Evolutionary conservation across 2,329 filamentous ascomycete species (phyloP), one percentile per base, ranked within the genome.

Genomic region (Arthroderma uncinatum): DNA sequence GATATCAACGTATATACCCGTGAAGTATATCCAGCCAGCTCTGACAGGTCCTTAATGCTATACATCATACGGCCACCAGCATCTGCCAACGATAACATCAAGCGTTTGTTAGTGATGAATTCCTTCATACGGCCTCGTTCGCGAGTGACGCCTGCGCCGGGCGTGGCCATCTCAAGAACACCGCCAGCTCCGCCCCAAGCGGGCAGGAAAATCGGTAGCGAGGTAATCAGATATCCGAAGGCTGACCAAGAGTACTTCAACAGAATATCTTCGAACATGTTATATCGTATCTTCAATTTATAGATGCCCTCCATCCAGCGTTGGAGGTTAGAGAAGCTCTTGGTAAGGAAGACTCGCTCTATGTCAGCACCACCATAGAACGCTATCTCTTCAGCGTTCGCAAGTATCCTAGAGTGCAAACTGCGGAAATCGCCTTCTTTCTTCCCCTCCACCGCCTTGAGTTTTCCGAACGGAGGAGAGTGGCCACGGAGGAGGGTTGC

Each of bases 41-140:
- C 93, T 1, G 91, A 91, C 36, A 98, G 82, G 67, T 98, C 94
- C 73, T 98, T 98, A 77, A 98, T 95, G 61, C 88, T 93, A 76
- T 98, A 98, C 93, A 98, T 98, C 89, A 98, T 96, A 50, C 93
- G 82, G 25, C 92, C 92, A 59, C 93, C 93, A 1, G 93, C 93
- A 72, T 98, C 93, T 8, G 93, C 93, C 37, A 98, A 81, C 14
- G 92, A 97, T 33, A 98, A 81, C 93, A 98, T 97, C 39, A 98
- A 84, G 3, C 93, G 84, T 73, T 98, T 97, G 75, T 98, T 98
- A 10, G 93, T 98, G 73, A 98, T 96, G 73, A 98, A 98, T 34
- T 95, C 89, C 74, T 94, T 93, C 89, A 97, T 98, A 40, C 94
- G 88, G 57, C 85, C 84, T 50, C 87, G 82, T 70, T 95, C 89